Percentiles rank a stretch among this genome's conserved stretches.
These are phyloP conservation scores for Syzygium aromaticum DNA, from an alignment of 345 rosid species.

Conservation along the genomic window DNA sequence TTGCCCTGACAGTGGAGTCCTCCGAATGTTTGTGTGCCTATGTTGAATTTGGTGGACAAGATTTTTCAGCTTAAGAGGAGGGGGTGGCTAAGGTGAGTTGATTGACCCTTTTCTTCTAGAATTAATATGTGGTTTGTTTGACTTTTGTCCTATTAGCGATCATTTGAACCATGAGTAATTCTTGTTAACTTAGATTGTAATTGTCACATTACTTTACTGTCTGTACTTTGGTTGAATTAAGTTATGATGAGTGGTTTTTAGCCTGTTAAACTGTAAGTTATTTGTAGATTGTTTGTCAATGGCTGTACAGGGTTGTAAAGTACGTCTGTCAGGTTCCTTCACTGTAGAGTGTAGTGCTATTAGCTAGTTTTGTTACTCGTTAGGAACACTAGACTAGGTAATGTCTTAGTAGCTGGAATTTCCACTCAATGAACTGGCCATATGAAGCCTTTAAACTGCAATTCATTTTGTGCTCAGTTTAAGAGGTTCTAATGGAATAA, in stretches of 20 bases:
- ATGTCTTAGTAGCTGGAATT: too few species aligned
- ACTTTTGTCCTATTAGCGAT: background rate
- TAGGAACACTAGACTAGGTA: background rate
- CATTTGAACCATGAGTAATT: background rate
- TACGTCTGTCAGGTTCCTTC: background rate
- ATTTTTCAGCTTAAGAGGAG: constrained; percentile 94
- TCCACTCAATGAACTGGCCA: too few species aligned
- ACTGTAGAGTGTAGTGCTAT: background rate
- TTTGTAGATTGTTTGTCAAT: background rate
- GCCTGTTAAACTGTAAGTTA: background rate
- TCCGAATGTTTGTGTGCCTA: constrained; percentile 89
- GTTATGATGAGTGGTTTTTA: background rate
- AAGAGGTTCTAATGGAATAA: background rate
- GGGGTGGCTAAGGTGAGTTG: constrained; percentile 91
- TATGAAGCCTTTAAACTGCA: too few species aligned
- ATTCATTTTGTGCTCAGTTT: too few species aligned
- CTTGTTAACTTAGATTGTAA: background rate
- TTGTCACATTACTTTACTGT: background rate
- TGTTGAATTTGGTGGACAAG: constrained; percentile 92
- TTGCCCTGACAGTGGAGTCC: constrained; percentile 73
- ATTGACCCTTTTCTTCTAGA: background rate
- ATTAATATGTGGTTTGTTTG: background rate
- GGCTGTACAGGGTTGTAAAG: background rate
- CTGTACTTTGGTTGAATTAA: background rate
- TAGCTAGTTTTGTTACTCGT: background rate